Evolutionary conservation across 495 filamentous ascomycete species (phyloP).

Genomic region (Glonium stellatum): DNA sequence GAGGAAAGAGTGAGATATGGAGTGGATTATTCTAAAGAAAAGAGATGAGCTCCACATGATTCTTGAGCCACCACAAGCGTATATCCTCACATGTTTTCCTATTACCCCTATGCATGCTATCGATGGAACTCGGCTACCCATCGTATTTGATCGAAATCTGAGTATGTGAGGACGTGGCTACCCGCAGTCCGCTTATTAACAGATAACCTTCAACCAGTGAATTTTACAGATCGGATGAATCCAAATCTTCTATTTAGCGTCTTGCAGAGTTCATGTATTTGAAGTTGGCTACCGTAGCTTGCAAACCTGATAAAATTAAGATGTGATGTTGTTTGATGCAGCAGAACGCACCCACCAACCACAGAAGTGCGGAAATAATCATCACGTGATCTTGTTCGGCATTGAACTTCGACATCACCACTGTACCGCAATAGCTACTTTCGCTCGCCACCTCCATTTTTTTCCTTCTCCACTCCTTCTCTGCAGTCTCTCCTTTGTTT

Average conservation of each 20-base stretch:
- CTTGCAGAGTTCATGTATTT: no score
- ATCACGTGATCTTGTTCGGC: background rate
- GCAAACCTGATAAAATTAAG: background rate
- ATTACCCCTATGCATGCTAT: conserved; percentile 93
- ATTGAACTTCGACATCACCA: conserved; percentile 24
- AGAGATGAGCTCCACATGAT: background rate
- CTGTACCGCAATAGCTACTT: conserved; percentile 4
- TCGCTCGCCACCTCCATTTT: conserved; percentile 16
- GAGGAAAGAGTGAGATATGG: conserved; percentile 83
- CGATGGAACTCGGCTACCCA: conserved; percentile 43
- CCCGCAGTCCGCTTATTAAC: background rate
- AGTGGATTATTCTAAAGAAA: conserved; percentile 80
- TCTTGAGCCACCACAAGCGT: background rate
- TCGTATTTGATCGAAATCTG: conserved; percentile 2
- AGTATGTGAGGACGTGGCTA: background rate
- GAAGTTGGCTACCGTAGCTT: no score
- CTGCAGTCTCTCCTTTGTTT: conserved; percentile 18
- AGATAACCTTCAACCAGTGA: background rate
- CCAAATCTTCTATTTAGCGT: background rate
- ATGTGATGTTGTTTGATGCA: conserved; percentile 1
- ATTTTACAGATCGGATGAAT: background rate
- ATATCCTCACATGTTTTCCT: conserved; percentile 65
- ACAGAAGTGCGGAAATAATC: conserved; percentile 3
- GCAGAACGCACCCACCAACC: background rate
- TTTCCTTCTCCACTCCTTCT: conserved; percentile 22